Percentiles rank a stretch among this genome's conserved stretches.
phyloP scores from a whole-genome alignment of 2,329 filamentous ascomycete genomes.

The Fusarium palustre region DNA sequence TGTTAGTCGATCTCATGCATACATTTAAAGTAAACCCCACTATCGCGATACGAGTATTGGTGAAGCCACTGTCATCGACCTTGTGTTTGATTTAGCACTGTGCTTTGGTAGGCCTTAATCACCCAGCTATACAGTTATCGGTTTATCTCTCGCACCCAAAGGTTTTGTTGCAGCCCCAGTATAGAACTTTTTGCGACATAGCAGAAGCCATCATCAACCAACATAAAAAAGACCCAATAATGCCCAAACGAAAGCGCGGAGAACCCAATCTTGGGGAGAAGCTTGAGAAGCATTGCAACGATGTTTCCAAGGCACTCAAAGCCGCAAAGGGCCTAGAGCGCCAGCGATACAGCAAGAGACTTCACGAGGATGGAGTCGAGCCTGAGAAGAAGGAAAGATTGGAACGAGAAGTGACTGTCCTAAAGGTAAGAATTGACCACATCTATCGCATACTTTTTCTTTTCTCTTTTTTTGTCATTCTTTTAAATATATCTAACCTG shows the following conservation, averaged over 20 bases:
- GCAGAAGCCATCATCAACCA: conserved; percentile 21
- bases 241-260: conserved; percentile 70
- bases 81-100: conserved; percentile 24
- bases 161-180: conserved; percentile 47
- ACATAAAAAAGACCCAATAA: conserved; percentile 47
- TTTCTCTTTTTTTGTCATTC: neutral
- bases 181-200: conserved; percentile 38
- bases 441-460: too few species aligned
- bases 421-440: conserved; percentile 60
- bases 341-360: conserved; percentile 76
- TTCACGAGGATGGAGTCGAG: conserved; percentile 60
- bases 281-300: conserved; percentile 67
- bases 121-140: conserved; percentile 19
- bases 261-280: conserved; percentile 61
- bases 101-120: fast-evolving
- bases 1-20: conserved; percentile 10
- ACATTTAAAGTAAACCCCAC: conserved; percentile 24
- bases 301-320: conserved; percentile 76
- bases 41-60: conserved; percentile 17
- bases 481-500: neutral
- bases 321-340: conserved; percentile 80
- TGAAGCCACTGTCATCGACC: conserved; percentile 2
- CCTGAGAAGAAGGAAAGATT: conserved; percentile 68
- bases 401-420: conserved; percentile 68
- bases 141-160: conserved; percentile 65